Percentiles rank a stretch among this genome's conserved stretches.
These are phyloP conservation scores for Bruguiera hainesii DNA, from an alignment of 441 rosid genomes.

Conservation along the genomic window DNA sequence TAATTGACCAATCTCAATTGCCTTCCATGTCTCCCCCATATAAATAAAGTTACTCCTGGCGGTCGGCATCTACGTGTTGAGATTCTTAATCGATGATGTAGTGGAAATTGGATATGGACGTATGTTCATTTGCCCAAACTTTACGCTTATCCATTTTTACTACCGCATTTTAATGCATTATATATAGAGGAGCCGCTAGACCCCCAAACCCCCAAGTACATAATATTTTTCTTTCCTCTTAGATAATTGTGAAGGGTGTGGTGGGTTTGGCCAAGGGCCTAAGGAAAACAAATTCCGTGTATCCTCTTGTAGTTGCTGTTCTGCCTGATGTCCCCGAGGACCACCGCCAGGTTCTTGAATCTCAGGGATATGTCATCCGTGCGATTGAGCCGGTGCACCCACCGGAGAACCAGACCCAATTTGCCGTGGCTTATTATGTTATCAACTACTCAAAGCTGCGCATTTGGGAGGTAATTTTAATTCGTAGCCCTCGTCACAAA, in stretches of 20 bases:
- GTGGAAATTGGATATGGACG: not conserved
- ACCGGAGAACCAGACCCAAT: conserved; percentile 44
- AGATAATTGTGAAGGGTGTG: conserved; percentile 48
- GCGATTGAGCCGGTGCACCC: conserved; percentile 64
- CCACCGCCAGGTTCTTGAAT: conserved; percentile 55
- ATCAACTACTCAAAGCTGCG: conserved; percentile 76
- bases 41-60: too few species aligned
- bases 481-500: too few species aligned
- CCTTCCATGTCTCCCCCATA: too few species aligned
- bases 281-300: conserved; percentile 46
- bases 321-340: conserved; percentile 71
- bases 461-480: conserved; percentile 58
- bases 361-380: conserved; percentile 70
- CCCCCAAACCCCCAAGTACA: not conserved
- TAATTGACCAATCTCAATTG: too few species aligned
- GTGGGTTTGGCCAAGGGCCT: conserved; percentile 77
- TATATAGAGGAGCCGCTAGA: conserved; percentile 3
- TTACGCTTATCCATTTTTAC: conserved; percentile 1
- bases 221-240: not conserved
- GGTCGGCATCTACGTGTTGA: conserved; percentile 1
- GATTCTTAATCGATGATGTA: too few species aligned
- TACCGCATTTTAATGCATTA: conserved; percentile 10
- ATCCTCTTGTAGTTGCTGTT: conserved; percentile 71
- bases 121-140: not conserved
- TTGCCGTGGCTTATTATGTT: conserved; percentile 67